Evolutionary conservation across 768 basidiomycete genomes (phyloP).

Genomic region (Lepiota brunneoincarnata): DNA sequence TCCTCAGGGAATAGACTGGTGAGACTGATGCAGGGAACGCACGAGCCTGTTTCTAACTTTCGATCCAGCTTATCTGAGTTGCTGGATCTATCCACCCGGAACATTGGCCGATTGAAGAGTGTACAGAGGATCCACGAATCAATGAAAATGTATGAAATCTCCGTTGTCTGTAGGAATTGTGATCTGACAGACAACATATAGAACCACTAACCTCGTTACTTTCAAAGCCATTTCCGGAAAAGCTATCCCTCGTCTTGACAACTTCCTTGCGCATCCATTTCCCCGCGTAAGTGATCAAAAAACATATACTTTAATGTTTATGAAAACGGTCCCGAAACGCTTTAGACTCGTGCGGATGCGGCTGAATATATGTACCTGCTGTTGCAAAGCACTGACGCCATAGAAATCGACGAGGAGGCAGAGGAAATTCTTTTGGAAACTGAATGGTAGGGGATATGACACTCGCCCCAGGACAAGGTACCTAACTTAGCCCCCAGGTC

Average conservation of each 20-base stretch:
- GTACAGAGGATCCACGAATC: conserved; percentile 77
- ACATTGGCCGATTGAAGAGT: conserved; percentile 72
- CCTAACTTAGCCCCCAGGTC: conserved; percentile 36
- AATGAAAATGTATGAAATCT: conserved; percentile 73
- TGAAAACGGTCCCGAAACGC: conserved; percentile 9
- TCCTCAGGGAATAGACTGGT: conserved; percentile 52
- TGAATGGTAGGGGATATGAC: conserved; percentile 56
- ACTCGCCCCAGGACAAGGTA: too few species aligned
- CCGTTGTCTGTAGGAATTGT: conserved; percentile 2
- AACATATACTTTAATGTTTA: conserved; percentile 16
- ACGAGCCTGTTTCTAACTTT: conserved; percentile 34
- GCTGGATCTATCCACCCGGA: conserved; percentile 55
- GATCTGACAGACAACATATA: conserved; percentile 25
- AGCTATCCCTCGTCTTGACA: conserved; percentile 42
- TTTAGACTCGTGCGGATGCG: conserved; percentile 73
- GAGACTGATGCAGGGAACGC: conserved; percentile 32
- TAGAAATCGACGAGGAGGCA: conserved; percentile 56
- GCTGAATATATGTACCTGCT: conserved; percentile 83
- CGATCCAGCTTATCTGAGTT: conserved; percentile 49
- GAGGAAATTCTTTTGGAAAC: conserved; percentile 78
- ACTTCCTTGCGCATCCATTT: conserved; percentile 77
- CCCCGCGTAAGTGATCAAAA: conserved; percentile 65
- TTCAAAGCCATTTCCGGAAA: conserved; percentile 43
- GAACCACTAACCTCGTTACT: conserved; percentile 63
- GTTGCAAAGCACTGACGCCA: conserved; percentile 66